Evolutionary conservation across 2,329 filamentous ascomycete species (phyloP), one percentile per base, ranked within the genome.

Genomic region (Fusarium nodosum): DNA sequence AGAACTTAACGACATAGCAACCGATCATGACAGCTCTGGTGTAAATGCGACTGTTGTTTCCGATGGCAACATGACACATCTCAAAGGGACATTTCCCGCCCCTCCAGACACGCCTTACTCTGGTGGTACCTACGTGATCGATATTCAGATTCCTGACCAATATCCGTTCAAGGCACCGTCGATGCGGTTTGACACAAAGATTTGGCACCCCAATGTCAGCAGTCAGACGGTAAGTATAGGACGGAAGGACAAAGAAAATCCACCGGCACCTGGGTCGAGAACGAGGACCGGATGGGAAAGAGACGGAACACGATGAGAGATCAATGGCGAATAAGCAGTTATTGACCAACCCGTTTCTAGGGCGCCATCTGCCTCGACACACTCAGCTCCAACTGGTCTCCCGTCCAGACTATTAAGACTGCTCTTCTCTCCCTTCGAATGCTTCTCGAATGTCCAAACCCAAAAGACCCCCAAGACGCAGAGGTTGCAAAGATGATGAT

Each of bases 181-280:
- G 62, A 98, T 99, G 91, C 91, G 89, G 74, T 98, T 98, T 77
- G 88, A 91, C 69, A 99, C 96, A 69, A 94, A 91, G 80, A 91
- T 98, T 73, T 99, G 94, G 94, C 96, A 99, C 79, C 96, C 96
- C 34, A 99, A 99, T 77, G 89, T 99, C 82, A 97, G 93, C 85
- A 95, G 92, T 76, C 92, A 96, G 78, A 97, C 94, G 41, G 94
- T 97, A 82, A 76, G 90, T 84, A 31, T 22, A 12, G 3, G n/a
- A 30, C 16, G 20, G 16, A 24, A 20, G 11, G 16, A n/a, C 2
- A 15, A 26, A 7, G 28, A 13, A 15, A 24, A 50, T 4, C 7
- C 16, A 5, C 18, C 18, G 34, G n/a, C 16, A 51, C 4, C 10
- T 12, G 13, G 7, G 26, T 13, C 6, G 22, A 24, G 15, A 34